Evolutionary conservation across 1,284 basidiomycete species (phyloP).

Genomic region (Puccinia brachypodii): DNA sequence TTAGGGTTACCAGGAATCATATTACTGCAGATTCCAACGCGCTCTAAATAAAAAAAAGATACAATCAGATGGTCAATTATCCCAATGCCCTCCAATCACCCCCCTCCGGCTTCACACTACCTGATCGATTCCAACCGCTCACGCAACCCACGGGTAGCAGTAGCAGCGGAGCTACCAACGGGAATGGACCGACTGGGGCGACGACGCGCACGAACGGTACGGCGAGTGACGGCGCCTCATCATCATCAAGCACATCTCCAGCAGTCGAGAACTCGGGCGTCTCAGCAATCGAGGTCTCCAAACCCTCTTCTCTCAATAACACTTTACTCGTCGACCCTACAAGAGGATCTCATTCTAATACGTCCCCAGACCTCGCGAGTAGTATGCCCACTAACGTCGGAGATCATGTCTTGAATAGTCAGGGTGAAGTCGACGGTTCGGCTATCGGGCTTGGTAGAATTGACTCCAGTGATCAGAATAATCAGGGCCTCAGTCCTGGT

Average conservation of each 20-base stretch:
- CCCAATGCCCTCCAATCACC: slow-evolving; percentile 13
- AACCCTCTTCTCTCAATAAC: not conserved
- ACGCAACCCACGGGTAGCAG: not conserved
- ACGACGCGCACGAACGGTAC: not conserved
- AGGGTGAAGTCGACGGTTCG: slow-evolving; percentile 17
- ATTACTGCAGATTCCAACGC: not conserved
- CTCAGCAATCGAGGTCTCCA: not conserved
- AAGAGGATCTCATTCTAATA: too few species aligned
- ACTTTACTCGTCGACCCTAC: slow-evolving; percentile 4
- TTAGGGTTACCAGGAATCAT: too few species aligned
- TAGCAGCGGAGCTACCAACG: not conserved
- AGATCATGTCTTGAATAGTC: slow-evolving; percentile 1
- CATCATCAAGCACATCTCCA: not conserved
- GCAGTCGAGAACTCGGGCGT: not conserved
- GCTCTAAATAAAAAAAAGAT: not conserved
- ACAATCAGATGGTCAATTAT: slow-evolving; percentile 8
- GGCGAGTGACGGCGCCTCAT: not conserved
- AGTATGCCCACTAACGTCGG: not conserved
- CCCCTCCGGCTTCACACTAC: not conserved
- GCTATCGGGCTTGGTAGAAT: not conserved
- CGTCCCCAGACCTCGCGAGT: not conserved
- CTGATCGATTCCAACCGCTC: not conserved
- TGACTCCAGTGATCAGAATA: not conserved
- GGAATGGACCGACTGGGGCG: not conserved
- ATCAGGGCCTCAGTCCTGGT: slow-evolving; percentile 1